These are phyloP conservation scores for Mycena pura DNA, from an alignment of 768 basidiomycete species.

Conservation along the genomic window DNA sequence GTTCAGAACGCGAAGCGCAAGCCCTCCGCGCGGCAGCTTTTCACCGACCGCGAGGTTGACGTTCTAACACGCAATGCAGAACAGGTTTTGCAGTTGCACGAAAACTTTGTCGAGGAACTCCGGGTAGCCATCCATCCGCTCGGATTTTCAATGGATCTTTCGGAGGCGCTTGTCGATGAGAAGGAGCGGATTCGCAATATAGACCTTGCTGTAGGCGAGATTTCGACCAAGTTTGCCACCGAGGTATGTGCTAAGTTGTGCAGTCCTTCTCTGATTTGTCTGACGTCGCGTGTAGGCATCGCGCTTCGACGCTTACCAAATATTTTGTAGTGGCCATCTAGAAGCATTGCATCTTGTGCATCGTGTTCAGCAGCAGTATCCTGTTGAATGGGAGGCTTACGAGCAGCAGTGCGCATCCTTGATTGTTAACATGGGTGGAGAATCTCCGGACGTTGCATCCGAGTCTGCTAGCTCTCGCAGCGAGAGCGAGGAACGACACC, in stretches of 20 bases:
- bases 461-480: slow-evolving; percentile 29
- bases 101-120: slow-evolving; percentile 67
- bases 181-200: slow-evolving; percentile 39
- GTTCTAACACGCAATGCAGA: slow-evolving; percentile 70
- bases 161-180: slow-evolving; percentile 24
- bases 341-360: slow-evolving; percentile 81
- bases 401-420: slow-evolving; percentile 77
- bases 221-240: slow-evolving; percentile 63
- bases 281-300: slow-evolving; percentile 57
- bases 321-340: slow-evolving; percentile 87
- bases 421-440: slow-evolving; percentile 46
- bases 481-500: slow-evolving; percentile 22
- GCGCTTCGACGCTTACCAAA: slow-evolving; percentile 79
- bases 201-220: slow-evolving; percentile 52
- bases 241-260: slow-evolving; percentile 47
- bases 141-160: slow-evolving; percentile 51
- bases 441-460: slow-evolving; percentile 27
- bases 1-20: slow-evolving; percentile 34
- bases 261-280: neutral
- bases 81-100: slow-evolving; percentile 72
- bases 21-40: slow-evolving; percentile 52
- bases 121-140: slow-evolving; percentile 54
- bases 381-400: slow-evolving; percentile 82
- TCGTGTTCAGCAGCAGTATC: slow-evolving; percentile 64
- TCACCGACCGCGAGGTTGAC: slow-evolving; percentile 64